These are phyloP conservation scores for Pythium aphanidermatum DNA, from an alignment of 352 stramenopile genomes.

Conservation along the genomic window DNA sequence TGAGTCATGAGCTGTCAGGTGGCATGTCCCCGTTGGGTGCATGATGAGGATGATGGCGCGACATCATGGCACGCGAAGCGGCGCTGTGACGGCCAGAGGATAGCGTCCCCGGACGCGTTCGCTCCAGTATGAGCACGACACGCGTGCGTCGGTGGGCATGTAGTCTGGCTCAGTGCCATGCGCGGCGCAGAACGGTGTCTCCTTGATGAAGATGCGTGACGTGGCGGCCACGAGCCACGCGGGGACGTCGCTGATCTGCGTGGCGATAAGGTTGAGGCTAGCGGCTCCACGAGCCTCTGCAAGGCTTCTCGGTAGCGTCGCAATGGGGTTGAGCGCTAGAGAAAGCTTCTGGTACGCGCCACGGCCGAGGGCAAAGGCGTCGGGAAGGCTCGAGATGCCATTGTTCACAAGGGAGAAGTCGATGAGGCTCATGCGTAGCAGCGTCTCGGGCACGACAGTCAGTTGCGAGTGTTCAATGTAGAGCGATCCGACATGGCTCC, in stretches of 20 bases:
- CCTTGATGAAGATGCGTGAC: not conserved
- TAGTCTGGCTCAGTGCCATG: not conserved
- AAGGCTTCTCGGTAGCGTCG: not conserved
- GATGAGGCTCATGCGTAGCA: slow-evolving; percentile 1
- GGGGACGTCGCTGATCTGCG: not conserved
- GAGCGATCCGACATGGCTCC: slow-evolving; percentile 2
- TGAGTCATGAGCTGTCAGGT: no score
- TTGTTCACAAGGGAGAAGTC: slow-evolving; percentile 12
- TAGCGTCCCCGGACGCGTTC: not conserved
- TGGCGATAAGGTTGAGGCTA: slow-evolving; percentile 1
- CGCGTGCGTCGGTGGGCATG: not conserved
- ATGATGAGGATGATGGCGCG: no score
- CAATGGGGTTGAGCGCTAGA: not conserved
- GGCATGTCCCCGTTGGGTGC: no score
- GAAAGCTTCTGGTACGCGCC: not conserved
- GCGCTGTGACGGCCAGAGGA: not conserved
- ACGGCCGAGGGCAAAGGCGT: not conserved
- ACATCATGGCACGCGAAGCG: not conserved
- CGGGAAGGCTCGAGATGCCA: not conserved
- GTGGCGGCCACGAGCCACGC: not conserved
- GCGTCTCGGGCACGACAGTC: not conserved
- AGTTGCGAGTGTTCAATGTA: slow-evolving; percentile 11
- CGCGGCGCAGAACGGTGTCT: slow-evolving; percentile 5
- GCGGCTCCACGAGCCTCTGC: not conserved
- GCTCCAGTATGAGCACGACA: not conserved